Evolutionary conservation across 2,329 filamentous ascomycete species (phyloP).

Genomic region (Leptodontidium sp.): DNA sequence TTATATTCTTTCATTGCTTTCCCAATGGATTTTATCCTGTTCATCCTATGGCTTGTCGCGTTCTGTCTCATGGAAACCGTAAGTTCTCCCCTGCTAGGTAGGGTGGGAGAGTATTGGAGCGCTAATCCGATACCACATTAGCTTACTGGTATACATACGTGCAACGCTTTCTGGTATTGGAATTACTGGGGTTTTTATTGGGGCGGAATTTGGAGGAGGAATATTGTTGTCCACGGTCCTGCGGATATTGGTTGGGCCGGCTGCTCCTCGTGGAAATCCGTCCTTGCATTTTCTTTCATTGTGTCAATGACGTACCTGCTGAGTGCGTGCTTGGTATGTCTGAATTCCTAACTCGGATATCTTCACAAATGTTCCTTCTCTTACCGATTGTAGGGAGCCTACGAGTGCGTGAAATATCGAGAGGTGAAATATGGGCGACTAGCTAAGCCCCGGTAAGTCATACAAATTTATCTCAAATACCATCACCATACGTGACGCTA

Average conservation of each 20-base stretch:
- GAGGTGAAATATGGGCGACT: slow-evolving; percentile 4
- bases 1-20: slow-evolving; percentile 4
- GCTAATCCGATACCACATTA: slow-evolving; percentile 2
- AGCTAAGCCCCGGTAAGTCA: slow-evolving; percentile 3
- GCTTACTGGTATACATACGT: not conserved
- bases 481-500: not conserved
- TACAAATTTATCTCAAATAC: not conserved
- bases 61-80: slow-evolving; percentile 6
- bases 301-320: not conserved
- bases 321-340: slow-evolving; percentile 1
- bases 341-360: not conserved
- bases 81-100: slow-evolving; percentile 2
- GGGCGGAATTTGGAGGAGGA: slow-evolving; percentile 4
- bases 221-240: slow-evolving; percentile 7
- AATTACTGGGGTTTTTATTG: slow-evolving; percentile 6
- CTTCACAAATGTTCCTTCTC: not conserved
- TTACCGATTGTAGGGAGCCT: slow-evolving; percentile 4
- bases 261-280: not conserved
- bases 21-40: slow-evolving; percentile 2
- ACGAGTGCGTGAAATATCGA: slow-evolving; percentile 1
- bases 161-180: slow-evolving; percentile 2
- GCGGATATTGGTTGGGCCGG: not conserved
- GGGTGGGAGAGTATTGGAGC: not conserved
- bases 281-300: slow-evolving; percentile 8
- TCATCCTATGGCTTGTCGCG: slow-evolving; percentile 2